Percentiles rank a stretch among this genome's conserved stretches.
phyloP scores from a whole-genome alignment of 176 grass and related monocot species.

The Chrysopogon serrulatus region DNA sequence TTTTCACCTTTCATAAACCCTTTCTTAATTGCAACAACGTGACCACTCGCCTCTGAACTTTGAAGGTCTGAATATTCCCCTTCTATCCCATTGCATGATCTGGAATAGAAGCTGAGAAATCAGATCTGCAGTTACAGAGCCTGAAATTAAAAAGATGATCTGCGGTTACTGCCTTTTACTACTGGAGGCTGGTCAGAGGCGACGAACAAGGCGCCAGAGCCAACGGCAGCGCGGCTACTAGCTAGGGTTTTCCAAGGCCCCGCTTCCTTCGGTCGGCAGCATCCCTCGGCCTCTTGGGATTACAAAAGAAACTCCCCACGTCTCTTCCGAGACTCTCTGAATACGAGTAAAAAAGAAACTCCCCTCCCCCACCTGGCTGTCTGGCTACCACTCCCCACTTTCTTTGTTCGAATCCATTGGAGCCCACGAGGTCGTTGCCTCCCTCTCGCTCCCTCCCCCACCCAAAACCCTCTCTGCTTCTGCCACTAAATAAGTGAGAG shows the following conservation, averaged over 20 bases:
- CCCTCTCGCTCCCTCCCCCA: background rate
- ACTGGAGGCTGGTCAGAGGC: background rate
- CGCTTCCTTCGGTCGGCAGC: constrained; percentile 40
- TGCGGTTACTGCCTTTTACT: background rate
- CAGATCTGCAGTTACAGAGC: constrained; percentile 39
- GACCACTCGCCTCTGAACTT: background rate
- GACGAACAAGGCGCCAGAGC: background rate
- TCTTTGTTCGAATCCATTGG: constrained; percentile 54
- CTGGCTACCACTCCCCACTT: constrained; percentile 28
- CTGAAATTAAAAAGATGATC: background rate
- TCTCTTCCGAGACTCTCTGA: background rate
- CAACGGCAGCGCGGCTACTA: background rate
- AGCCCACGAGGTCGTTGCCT: constrained; percentile 51
- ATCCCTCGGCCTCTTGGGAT: constrained; percentile 33
- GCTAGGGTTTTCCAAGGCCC: constrained; percentile 31
- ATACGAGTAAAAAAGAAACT: constrained; percentile 43
- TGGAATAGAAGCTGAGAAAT: constrained; percentile 42
- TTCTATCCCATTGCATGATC: constrained; percentile 36
- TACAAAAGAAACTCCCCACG: constrained; percentile 39
- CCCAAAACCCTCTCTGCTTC: constrained; percentile 26
- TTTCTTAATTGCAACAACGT: constrained; percentile 25
- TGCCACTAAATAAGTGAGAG: background rate
- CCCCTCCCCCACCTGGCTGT: background rate
- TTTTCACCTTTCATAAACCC: background rate
- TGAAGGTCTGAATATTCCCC: constrained; percentile 31